These are phyloP conservation scores for Rhynchosporium secalis DNA, from an alignment of 2,329 filamentous ascomycete genomes.

Conservation along the genomic window DNA sequence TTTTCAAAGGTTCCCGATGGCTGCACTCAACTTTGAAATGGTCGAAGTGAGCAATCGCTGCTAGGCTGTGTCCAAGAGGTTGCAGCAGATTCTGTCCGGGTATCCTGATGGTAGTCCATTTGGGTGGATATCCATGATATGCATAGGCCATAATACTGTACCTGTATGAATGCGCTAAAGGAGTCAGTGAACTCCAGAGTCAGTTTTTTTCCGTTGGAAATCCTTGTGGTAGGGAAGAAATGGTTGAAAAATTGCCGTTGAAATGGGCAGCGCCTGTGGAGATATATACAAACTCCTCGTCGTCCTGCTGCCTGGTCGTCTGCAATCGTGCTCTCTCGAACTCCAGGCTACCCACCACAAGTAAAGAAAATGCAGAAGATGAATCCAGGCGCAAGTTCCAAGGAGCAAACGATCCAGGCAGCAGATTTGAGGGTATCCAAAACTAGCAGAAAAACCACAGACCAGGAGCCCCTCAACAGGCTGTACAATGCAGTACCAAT, in stretches of 20 bases:
- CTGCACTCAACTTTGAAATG: background rate
- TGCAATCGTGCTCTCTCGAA: constrained; percentile 20
- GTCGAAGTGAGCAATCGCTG: background rate
- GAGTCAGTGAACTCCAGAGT: constrained; percentile 13
- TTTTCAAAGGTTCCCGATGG: background rate
- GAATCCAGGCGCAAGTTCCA: constrained; percentile 23
- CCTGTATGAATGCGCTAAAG: constrained; percentile 13
- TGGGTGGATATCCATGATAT: constrained; percentile 1
- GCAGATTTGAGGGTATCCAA: constrained; percentile 38
- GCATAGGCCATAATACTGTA: constrained; percentile 7
- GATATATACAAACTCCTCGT: constrained; percentile 29
- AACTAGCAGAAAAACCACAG: constrained; percentile 31
- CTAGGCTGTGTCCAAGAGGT: background rate
- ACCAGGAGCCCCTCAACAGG: constrained; percentile 35
- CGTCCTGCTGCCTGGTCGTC: constrained; percentile 25
- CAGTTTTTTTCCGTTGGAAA: constrained; percentile 8
- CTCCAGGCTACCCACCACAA: constrained; percentile 22
- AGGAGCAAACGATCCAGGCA: constrained; percentile 37
- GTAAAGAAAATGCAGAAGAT: constrained; percentile 12
- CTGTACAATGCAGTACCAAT: constrained; percentile 40
- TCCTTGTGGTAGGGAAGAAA: constrained; percentile 10
- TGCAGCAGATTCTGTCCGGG: constrained; percentile 7
- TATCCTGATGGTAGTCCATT: constrained; percentile 1
- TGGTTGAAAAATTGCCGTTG: constrained; percentile 16
- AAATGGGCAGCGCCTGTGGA: constrained; percentile 19